These are phyloP conservation scores for Nakazawaea molendinolei DNA, from an alignment of 805 yeast genomes.

Conservation along the genomic window DNA sequence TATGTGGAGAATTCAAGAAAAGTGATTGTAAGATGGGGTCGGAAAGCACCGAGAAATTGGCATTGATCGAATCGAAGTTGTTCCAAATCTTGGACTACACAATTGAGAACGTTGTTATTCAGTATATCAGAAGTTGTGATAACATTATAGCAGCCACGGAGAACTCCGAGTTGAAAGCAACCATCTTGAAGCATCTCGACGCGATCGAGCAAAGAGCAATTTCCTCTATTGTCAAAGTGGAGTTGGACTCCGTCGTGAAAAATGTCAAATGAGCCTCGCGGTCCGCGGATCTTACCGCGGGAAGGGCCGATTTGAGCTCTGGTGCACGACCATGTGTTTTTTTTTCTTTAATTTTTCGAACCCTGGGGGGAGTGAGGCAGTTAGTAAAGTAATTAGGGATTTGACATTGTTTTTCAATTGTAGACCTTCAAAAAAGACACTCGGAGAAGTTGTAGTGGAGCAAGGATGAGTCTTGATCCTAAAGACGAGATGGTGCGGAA, in stretches of 20 bases:
- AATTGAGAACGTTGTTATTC: conserved; percentile 53
- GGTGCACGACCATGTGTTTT: no score
- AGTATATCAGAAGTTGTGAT: conserved; percentile 27
- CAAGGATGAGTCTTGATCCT: neutral
- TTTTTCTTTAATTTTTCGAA: no score
- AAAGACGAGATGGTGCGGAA: neutral
- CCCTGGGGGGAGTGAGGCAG: no score
- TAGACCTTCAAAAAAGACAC: no score
- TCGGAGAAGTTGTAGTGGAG: no score
- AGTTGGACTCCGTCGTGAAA: conserved; percentile 20
- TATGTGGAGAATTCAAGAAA: conserved; percentile 13
- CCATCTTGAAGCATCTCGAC: conserved; percentile 30
- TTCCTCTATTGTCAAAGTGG: conserved; percentile 41
- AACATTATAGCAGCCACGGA: conserved; percentile 6
- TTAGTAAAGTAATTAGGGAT: no score
- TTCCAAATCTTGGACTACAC: conserved; percentile 14
- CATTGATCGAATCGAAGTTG: neutral
- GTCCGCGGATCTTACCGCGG: no score
- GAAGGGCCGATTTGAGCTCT: neutral
- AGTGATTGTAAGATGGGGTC: neutral
- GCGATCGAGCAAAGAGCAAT: conserved; percentile 28
- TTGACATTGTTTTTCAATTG: no score
- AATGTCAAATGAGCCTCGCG: neutral
- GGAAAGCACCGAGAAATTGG: neutral
- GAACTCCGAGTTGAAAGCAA: conserved; percentile 35